Conservation (phyloP, 129 eudicot species). For the Saposhnikovia divaricata region DNA sequence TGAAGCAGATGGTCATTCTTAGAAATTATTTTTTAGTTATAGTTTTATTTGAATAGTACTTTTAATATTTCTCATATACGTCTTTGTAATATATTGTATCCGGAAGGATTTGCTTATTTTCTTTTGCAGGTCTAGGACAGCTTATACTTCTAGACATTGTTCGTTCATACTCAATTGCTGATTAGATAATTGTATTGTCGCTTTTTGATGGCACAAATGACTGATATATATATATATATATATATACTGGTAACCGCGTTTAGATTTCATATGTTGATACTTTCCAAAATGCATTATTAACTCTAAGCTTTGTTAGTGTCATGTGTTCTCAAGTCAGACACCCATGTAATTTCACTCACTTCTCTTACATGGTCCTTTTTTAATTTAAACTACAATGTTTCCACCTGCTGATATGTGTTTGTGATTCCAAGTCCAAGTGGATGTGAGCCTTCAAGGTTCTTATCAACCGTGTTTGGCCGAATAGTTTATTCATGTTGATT, state of each 20-base stretch:
- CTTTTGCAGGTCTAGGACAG: conserved; percentile 63
- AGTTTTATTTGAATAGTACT: background rate
- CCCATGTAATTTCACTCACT: background rate
- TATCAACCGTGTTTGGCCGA: background rate
- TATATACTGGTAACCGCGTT: conserved; percentile 57
- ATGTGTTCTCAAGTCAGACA: background rate
- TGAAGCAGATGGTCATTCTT: too few relatives aligned
- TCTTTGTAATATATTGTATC: background rate
- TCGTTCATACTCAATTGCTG: conserved; percentile 93
- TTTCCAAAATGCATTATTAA: background rate
- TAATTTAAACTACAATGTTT: background rate
- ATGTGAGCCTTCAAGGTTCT: background rate
- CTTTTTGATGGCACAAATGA: conserved; percentile 82
- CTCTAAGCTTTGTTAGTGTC: background rate
- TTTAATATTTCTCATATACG: background rate
- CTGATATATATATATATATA: too few relatives aligned
- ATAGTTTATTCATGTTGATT: background rate
- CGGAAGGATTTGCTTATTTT: background rate
- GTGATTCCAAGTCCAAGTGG: background rate
- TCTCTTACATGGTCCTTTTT: background rate
- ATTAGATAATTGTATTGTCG: conserved; percentile 88
- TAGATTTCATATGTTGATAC: background rate
- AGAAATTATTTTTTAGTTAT: background rate
- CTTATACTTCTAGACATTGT: conserved; percentile 84
- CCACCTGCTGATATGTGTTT: background rate